Base-by-base conservation (phyloP, 1,284 basidiomycete genomes). In the Puccinia hordei region DNA sequence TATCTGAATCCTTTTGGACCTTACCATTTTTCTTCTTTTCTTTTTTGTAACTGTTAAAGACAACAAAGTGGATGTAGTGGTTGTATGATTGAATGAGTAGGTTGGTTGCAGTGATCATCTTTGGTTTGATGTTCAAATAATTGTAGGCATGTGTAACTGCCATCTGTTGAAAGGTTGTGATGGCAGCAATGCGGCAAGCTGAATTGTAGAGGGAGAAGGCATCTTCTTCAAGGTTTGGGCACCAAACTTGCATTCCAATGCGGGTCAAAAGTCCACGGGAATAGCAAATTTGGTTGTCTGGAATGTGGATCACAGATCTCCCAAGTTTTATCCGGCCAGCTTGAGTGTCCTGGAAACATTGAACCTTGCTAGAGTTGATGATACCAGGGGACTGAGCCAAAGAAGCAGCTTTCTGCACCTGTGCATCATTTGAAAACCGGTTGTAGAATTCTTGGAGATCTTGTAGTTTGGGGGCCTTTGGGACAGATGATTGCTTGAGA, bases 1-100 rank as follows among this genome's bases (percentile, higher is more conserved):
- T n/a, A n/a, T n/a, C n/a, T n/a, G n/a, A n/a, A n/a, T n/a, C n/a
- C n/a, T n/a, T n/a, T n/a, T n/a, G n/a, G n/a, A n/a, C n/a, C n/a
- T n/a, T n/a, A n/a, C n/a, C n/a, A n/a, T n/a, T n/a, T n/a, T 71
- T 24, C 44, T 71, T 76, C 35, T n/a, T 13, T 63, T 76, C 73
- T 30, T 59, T 49, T 27, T 76, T 61, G 73, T 61, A 76, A 17
- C 49, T 76, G 9, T 46, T 22, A 63, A 63, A 41, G 5, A 76
- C 9, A 22, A 24, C 22, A 65, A 46, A 76, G 35, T 76, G 74
- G 9, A 66, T 46, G 41, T 33, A 76, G 22, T 76, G 74, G 33
- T 76, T 76, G 44, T 76, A 76, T 13, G 59, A 41, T 53, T 49
- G 30, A n/a, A 51, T 71, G 24, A 71, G 44, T 0, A 51, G 44